Evolutionary conservation across 306 rosid species (phyloP), one percentile per base, ranked within the genome.

Genomic region (Gastrolobium bilobum): DNA sequence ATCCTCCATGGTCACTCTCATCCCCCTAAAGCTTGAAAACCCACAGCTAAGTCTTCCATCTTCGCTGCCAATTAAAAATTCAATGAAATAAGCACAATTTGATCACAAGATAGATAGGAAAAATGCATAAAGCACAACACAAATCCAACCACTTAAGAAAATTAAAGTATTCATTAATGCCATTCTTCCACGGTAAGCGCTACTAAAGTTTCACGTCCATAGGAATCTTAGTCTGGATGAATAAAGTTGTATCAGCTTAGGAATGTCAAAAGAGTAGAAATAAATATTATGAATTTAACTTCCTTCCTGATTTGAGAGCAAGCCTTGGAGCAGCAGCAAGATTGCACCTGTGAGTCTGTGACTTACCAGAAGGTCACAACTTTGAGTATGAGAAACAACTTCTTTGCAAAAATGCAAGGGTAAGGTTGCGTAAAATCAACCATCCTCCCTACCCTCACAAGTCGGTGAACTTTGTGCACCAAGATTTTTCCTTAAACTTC

Each of bases 1-100:
- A 86, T 96, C 99, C 84, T 96, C 99, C 99, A 96, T 96, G 8
- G 92, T 86, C 14, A 77, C 85, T 84, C 99, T 91, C 84, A 91
- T 96, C 11, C 99, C 99, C 79, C 96, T 85, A 87, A 93, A 87
- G 85, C 98, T 93, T 63, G 97, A 93, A 87, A 89, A 91, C 35
- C 98, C 99, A 47, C 93, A 93, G 85, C 92, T 87, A 80, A 93
- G 86, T 81, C 85, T 90, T 78, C 89, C 92, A 73, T 92, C 96
- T 79, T 91, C 96, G 48, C 99, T 96, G 97, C 77, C 89, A 84
- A 79, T 40, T 47, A 77, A 75, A 81, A 79, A 64, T 13, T 30
- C 33, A 2, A 76, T 10, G 40, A 37, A 44, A 57, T 80, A 63
- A 85, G 86, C 14, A 56, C 71, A 71, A 59, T 69, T 69, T 51